A percentile compares a stretch with the other conserved stretches of the same genome.
phyloP scores from a whole-genome alignment of 1,284 basidiomycete genomes.

The Boletus sp. region DNA sequence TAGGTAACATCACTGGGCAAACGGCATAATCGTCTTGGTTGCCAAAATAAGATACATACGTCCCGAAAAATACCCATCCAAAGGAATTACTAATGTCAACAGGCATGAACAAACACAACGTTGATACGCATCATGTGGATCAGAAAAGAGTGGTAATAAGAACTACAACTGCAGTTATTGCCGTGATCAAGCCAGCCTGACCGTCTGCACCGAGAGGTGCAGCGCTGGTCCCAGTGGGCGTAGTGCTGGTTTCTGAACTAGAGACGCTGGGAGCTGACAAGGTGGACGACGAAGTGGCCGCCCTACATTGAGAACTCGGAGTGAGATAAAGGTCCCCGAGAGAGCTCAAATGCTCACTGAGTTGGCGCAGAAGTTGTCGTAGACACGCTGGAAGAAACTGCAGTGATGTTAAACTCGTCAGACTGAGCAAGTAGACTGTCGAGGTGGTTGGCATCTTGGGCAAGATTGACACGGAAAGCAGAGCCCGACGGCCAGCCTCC shows the following conservation, averaged over 20 bases:
- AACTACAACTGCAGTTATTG: constrained; percentile 30
- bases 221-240: constrained; percentile 28
- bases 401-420: constrained; percentile 49
- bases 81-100: background rate
- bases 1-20: too few species aligned
- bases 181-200: constrained; percentile 29
- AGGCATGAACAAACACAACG: background rate
- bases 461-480: constrained; percentile 68
- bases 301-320: constrained; percentile 17
- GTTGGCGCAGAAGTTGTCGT: constrained; percentile 12
- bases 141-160: constrained; percentile 21
- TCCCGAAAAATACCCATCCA: background rate
- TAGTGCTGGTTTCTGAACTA: constrained; percentile 22
- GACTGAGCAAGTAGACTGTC: constrained; percentile 65
- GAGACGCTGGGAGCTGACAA: constrained; percentile 19
- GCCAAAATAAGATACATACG: too few species aligned
- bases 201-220: constrained; percentile 26
- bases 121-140: constrained; percentile 4
- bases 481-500: constrained; percentile 55
- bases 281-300: constrained; percentile 17
- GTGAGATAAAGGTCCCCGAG: constrained; percentile 1
- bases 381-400: constrained; percentile 23
- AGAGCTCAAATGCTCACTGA: constrained; percentile 19
- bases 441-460: constrained; percentile 43
- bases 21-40: too few species aligned